Conservation (phyloP, 2,329 filamentous ascomycete genomes). For the Nothomitra cinnamomea region DNA sequence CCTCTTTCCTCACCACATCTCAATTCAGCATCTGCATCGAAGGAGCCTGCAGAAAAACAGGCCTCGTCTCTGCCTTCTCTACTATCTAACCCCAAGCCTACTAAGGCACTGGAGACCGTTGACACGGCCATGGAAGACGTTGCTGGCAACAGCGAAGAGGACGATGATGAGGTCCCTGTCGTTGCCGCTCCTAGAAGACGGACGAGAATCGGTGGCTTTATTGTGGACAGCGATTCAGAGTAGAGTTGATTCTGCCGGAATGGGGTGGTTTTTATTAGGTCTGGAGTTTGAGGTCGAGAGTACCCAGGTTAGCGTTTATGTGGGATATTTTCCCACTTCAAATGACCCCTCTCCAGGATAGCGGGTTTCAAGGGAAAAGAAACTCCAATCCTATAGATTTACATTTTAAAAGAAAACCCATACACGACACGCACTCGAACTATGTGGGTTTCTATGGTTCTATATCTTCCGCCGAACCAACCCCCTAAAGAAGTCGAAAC, state of each 20-base stretch:
- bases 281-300: no score
- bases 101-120: background rate
- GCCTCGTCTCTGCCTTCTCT: background rate
- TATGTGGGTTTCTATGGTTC: background rate
- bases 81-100: background rate
- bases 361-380: no score
- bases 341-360: no score
- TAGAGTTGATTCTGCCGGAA: constrained; percentile 8
- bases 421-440: no score
- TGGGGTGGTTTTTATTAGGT: no score
- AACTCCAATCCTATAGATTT: no score
- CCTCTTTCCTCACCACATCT: constrained; percentile 22
- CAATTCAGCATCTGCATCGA: background rate
- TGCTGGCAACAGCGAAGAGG: background rate
- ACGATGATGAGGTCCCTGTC: constrained; percentile 18
- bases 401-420: no score
- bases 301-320: no score
- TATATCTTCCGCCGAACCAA: constrained; percentile 64
- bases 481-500: constrained; percentile 93
- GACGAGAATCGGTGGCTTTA: constrained; percentile 23
- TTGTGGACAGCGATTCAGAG: constrained; percentile 27
- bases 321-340: no score
- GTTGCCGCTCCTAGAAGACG: constrained; percentile 16
- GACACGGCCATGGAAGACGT: background rate
- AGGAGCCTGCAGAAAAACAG: background rate